Conservation (phyloP, 106 monocot genomes). For the Dendrobium catenatum region DNA sequence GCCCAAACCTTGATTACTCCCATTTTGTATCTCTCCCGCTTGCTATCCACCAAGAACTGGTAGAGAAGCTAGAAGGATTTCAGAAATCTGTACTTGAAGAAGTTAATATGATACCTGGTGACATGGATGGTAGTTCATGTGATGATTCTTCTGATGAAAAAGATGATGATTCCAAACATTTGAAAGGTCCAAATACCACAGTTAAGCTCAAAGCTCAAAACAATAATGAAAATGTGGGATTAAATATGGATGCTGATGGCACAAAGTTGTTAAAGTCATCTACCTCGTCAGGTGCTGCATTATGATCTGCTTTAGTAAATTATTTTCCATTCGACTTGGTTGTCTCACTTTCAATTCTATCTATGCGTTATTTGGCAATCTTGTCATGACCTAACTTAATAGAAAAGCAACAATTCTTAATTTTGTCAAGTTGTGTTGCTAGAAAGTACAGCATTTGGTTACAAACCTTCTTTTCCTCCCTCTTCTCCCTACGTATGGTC, state of each 20-base stretch:
- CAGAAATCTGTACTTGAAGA: slow-evolving; percentile 65
- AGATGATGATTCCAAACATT: not conserved
- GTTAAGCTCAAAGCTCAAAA: not conserved
- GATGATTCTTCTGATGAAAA: slow-evolving; percentile 5
- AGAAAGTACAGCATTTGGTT: too few species aligned
- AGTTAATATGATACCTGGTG: slow-evolving; percentile 1
- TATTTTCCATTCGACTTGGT: not conserved
- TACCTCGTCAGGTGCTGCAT: slow-evolving; percentile 3
- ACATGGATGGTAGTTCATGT: slow-evolving; percentile 7
- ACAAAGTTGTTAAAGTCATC: not conserved
- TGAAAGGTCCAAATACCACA: not conserved
- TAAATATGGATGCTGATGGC: not conserved
- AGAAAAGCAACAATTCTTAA: too few species aligned
- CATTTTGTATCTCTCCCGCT: slow-evolving; percentile 95
- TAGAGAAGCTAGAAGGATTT: slow-evolving; percentile 63
- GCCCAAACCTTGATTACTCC: slow-evolving; percentile 75
- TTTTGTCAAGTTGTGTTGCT: too few species aligned
- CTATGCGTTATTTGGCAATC: not conserved
- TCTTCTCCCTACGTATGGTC: too few species aligned
- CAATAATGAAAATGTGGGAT: not conserved
- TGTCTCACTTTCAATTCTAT: not conserved
- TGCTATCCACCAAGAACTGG: slow-evolving; percentile 60
- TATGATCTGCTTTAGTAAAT: not conserved
- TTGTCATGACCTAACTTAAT: not conserved
- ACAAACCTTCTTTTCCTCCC: too few species aligned